These are phyloP conservation scores for Fraxinus sp. DNA, from an alignment of 305 asterid genomes.

Conservation along the genomic window DNA sequence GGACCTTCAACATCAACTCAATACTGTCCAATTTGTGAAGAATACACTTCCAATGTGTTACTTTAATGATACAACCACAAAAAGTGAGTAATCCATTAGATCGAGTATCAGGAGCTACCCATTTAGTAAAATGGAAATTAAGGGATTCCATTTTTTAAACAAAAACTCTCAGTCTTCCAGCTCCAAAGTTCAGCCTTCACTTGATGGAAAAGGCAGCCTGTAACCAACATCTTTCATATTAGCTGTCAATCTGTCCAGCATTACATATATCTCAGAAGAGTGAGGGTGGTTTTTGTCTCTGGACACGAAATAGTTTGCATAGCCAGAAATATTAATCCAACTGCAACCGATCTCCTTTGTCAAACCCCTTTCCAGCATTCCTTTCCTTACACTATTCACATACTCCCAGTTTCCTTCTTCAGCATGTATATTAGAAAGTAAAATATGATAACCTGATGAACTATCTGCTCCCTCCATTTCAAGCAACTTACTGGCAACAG, in stretches of 20 bases:
- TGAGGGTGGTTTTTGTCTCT: constrained; percentile 55
- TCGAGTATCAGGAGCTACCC: background rate
- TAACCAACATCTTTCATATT: constrained; percentile 62
- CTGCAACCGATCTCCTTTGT: constrained; percentile 86
- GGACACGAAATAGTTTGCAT: constrained; percentile 49
- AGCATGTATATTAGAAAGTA: constrained; percentile 81
- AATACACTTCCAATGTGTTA: background rate
- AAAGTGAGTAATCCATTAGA: background rate
- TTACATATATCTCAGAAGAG: constrained; percentile 41
- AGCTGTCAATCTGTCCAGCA: constrained; percentile 49
- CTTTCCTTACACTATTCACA: constrained; percentile 60
- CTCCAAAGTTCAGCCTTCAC: constrained; percentile 32
- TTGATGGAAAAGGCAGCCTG: constrained; percentile 34
- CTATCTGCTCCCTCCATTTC: constrained; percentile 47
- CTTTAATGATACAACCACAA: background rate
- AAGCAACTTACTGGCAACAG: constrained; percentile 64
- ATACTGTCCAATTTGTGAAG: background rate
- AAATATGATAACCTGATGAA: constrained; percentile 62
- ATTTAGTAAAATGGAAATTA: background rate
- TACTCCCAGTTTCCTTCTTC: constrained; percentile 81
- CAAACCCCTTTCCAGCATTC: constrained; percentile 58
- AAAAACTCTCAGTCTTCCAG: constrained; percentile 20
- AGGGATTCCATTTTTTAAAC: background rate
- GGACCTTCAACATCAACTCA: background rate
- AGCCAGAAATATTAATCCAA: constrained; percentile 72